Percentiles rank a stretch among this genome's conserved stretches.
These are phyloP conservation scores for Cornus controversa DNA, from an alignment of 148 eudicot species.

Conservation along the genomic window DNA sequence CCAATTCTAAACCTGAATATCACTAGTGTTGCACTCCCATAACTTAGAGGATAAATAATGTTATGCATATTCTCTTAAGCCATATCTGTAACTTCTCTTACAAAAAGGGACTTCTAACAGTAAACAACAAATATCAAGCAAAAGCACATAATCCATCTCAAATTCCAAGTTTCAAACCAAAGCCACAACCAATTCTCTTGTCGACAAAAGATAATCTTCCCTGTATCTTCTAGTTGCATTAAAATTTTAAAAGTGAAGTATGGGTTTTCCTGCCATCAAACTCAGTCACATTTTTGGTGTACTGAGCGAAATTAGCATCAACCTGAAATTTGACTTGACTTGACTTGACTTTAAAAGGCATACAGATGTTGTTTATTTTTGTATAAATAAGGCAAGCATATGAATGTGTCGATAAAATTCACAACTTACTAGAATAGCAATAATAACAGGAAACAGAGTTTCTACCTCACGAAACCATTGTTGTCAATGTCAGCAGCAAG, in stretches of 20 bases:
- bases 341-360: no score
- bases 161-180: background rate
- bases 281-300: background rate
- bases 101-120: background rate
- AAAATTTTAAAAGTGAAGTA: background rate
- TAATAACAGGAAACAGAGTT: background rate
- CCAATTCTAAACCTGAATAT: background rate
- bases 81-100: background rate
- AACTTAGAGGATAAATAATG: background rate
- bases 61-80: background rate
- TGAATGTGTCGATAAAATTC: background rate
- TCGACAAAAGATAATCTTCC: background rate
- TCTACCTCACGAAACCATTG: constrained; percentile 86
- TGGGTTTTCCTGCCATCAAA: background rate
- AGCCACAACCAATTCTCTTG: background rate
- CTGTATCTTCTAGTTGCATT: background rate
- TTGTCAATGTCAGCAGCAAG: constrained; percentile 95
- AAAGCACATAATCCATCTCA: background rate
- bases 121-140: background rate
- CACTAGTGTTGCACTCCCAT: background rate
- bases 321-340: no score
- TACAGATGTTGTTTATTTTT: background rate
- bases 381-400: background rate
- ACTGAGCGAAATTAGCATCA: no score
- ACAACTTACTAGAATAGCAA: background rate